phyloP scores from a whole-genome alignment of 257 asterid genomes.

The Nicotiana attenuata region DNA sequence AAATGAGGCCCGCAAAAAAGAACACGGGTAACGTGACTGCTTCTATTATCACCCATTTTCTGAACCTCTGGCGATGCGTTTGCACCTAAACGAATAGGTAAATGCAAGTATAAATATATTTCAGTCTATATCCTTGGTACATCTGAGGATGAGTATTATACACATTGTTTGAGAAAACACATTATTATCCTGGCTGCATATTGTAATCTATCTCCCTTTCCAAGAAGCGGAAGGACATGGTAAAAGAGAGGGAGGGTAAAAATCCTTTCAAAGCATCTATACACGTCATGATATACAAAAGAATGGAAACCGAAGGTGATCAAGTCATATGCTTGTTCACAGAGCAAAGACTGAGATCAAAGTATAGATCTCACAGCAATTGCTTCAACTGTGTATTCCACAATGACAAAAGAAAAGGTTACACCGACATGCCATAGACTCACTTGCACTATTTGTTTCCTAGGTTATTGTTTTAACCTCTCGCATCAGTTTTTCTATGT shows the following conservation, averaged over 20 bases:
- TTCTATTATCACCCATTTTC: constrained; percentile 25
- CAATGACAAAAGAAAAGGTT: background rate
- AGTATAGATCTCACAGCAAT: background rate
- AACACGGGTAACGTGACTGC: constrained; percentile 42
- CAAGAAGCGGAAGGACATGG: background rate
- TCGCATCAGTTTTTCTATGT: too few relatives aligned
- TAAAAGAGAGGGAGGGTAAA: background rate
- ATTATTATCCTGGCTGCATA: background rate
- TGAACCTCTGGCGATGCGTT: constrained; percentile 28
- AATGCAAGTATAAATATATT: background rate
- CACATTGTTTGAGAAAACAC: background rate
- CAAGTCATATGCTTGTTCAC: background rate
- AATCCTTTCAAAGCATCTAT: background rate
- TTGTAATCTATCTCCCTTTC: background rate
- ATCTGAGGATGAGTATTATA: background rate
- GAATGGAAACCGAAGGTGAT: background rate
- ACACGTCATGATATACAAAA: background rate
- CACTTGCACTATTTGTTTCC: background rate
- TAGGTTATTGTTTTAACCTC: too few relatives aligned
- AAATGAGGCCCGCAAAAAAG: constrained; percentile 80
- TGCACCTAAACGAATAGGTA: constrained; percentile 20
- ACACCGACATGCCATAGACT: background rate
- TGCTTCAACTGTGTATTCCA: too few relatives aligned
- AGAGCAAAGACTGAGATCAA: background rate
- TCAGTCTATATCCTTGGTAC: background rate